Conservation (phyloP, 148 eudicot genomes). For the Chenopodium suecicum region DNA sequence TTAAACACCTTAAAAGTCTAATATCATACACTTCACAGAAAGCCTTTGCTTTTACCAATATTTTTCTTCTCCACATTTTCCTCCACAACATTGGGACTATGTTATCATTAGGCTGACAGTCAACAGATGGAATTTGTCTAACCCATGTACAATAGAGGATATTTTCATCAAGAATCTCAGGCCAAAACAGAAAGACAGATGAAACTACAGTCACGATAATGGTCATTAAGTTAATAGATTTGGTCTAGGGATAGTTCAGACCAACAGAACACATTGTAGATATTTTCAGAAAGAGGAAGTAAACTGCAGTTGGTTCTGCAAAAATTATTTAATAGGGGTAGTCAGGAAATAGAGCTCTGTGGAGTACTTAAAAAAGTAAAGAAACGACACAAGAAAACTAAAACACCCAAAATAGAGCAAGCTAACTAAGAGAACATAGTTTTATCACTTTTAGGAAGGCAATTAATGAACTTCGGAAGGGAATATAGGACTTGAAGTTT, state of each 20-base stretch:
- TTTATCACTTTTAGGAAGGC: background rate
- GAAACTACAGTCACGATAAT: background rate
- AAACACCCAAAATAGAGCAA: background rate
- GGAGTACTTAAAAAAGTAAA: background rate
- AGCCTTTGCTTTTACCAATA: too few species aligned
- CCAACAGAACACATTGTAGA: background rate
- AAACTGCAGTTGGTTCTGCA: background rate
- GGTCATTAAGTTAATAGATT: background rate
- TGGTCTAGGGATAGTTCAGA: background rate
- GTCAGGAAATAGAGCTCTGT: background rate
- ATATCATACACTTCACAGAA: too few species aligned
- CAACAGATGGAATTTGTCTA: too few species aligned
- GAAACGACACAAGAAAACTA: background rate
- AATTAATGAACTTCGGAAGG: background rate
- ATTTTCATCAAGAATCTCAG: background rate
- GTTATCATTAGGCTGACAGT: too few species aligned
- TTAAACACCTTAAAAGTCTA: too few species aligned
- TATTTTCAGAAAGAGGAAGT: background rate
- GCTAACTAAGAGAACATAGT: background rate
- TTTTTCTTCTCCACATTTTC: too few species aligned
- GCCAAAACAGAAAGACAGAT: background rate
- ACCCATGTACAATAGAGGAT: background rate
- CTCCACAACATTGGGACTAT: too few species aligned
- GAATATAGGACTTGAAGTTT: background rate
- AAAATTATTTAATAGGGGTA: background rate